Percentiles rank a stretch among this genome's conserved stretches.
Evolutionary conservation across 2,329 filamentous ascomycete species (phyloP).

Genomic region (Colletotrichum sp.): DNA sequence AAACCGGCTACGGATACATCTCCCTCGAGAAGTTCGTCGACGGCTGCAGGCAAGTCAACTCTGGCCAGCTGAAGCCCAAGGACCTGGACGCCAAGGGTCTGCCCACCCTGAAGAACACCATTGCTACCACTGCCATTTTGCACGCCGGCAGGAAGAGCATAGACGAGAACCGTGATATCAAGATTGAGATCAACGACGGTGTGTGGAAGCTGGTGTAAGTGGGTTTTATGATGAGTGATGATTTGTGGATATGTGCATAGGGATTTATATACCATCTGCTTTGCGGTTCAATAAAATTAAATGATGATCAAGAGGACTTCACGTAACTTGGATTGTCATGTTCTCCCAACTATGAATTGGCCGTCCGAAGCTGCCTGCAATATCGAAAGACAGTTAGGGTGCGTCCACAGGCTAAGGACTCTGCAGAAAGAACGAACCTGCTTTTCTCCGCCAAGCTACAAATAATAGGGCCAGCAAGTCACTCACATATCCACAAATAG

Average conservation of each 20-base stretch:
- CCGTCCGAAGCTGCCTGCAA: background rate
- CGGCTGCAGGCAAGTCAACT: constrained; percentile 79
- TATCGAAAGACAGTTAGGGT: background rate
- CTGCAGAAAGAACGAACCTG: background rate
- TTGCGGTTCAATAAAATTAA: constrained; percentile 7
- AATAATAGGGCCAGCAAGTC: background rate
- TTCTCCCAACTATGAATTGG: background rate
- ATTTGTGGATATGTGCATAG: constrained; percentile 5
- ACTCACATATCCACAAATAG: background rate
- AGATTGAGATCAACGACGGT: constrained; percentile 71
- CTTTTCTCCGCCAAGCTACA: background rate
- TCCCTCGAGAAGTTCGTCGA: constrained; percentile 97
- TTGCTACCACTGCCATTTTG: constrained; percentile 89
- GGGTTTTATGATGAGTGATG: background rate
- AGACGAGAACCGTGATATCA: constrained; percentile 80
- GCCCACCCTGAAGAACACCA: constrained; percentile 86
- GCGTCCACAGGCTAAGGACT: background rate
- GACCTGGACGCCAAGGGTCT: constrained; percentile 82
- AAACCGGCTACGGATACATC: constrained; percentile 91
- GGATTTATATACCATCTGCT: constrained; percentile 17
- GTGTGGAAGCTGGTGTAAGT: constrained; percentile 69
- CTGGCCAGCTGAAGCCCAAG: constrained; percentile 72
- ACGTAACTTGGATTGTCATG: background rate
- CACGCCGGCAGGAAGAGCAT: constrained; percentile 85
- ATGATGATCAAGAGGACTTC: background rate